These are phyloP conservation scores for Ustilago lituana DNA, from an alignment of 1,284 basidiomycete genomes.

Conservation along the genomic window DNA sequence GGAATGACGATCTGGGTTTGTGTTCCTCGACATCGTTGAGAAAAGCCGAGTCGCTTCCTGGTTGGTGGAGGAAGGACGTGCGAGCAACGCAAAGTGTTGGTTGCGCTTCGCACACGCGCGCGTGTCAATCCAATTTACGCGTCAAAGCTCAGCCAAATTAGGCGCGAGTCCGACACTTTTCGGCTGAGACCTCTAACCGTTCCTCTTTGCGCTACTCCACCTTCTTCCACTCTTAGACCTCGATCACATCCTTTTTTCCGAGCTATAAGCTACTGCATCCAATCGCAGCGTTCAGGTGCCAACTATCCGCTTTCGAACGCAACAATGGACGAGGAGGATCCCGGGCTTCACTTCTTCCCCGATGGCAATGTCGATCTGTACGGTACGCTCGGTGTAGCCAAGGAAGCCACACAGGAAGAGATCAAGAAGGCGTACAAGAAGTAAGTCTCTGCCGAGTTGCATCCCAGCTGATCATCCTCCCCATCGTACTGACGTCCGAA, in stretches of 20 bases:
- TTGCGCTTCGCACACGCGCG: neutral
- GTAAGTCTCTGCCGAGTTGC: conserved; percentile 34
- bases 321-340: conserved; percentile 58
- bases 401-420: conserved; percentile 49
- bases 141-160: conserved; percentile 12
- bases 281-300: too few species aligned
- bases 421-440: conserved; percentile 64
- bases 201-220: neutral
- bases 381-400: conserved; percentile 54
- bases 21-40: too few species aligned
- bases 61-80: conserved; percentile 9
- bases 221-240: neutral
- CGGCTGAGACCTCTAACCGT: neutral
- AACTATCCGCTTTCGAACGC: too few species aligned
- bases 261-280: too few species aligned
- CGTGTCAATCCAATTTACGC: conserved; percentile 38
- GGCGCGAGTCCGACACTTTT: conserved; percentile 12
- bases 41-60: too few species aligned
- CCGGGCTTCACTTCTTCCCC: conserved; percentile 62
- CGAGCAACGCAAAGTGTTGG: conserved; percentile 16
- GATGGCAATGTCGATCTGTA: conserved; percentile 65
- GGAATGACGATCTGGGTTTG: too few species aligned
- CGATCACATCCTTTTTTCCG: neutral
- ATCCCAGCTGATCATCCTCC: too few species aligned
- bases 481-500: neutral